Conservation (phyloP, 306 rosid genomes). For the apple (Malus domestica) region DNA sequence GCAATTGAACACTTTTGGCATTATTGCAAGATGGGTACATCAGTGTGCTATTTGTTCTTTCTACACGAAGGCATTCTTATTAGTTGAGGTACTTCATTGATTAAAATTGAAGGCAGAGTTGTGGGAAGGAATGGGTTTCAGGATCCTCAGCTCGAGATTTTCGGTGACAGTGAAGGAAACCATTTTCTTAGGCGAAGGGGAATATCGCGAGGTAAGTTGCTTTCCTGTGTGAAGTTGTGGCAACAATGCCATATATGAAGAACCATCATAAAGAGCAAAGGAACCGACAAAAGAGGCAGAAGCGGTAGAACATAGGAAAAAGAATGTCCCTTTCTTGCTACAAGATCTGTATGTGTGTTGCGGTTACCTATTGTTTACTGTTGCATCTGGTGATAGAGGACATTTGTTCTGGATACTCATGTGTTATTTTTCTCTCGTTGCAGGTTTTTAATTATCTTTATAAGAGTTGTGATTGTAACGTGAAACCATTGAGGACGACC, state of each 20-base stretch:
- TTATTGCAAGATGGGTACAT: constrained; percentile 5
- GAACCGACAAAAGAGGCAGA: neutral
- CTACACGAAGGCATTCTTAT: too few relatives aligned
- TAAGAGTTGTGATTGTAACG: neutral
- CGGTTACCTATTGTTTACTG: too few relatives aligned
- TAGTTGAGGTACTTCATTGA: neutral
- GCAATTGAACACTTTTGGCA: constrained; percentile 22
- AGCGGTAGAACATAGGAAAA: constrained; percentile 8
- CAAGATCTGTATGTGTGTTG: neutral
- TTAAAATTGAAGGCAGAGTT: neutral
- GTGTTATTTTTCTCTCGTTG: neutral
- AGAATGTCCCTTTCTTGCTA: neutral
- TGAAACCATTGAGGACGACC: neutral
- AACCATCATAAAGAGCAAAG: constrained; percentile 7
- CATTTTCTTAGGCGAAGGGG: constrained; percentile 2
- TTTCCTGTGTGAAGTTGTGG: constrained; percentile 6
- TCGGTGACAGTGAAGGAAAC: neutral
- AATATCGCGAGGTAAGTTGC: neutral
- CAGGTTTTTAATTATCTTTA: neutral
- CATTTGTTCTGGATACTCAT: neutral
- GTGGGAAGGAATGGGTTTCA: neutral
- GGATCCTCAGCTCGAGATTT: constrained; percentile 7
- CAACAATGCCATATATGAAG: neutral
- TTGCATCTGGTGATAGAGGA: neutral
- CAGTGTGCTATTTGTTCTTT: neutral